Conservation (phyloP, 306 rosid genomes). For the Hippophae rhamnoides region DNA sequence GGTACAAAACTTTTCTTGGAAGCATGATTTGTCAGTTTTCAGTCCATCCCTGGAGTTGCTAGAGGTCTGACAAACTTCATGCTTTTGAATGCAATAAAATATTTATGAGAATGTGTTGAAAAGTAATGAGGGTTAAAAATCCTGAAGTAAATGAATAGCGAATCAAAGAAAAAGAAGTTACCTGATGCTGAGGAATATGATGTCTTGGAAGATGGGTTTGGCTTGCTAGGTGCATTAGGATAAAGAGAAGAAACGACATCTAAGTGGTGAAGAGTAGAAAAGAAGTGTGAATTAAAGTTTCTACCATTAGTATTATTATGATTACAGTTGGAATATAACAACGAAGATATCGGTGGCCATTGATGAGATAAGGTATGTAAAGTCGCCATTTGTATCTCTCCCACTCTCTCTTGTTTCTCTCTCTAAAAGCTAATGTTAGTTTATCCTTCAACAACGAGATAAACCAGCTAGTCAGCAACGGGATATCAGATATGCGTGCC, state of each 20-base stretch:
- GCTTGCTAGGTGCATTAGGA: conserved; percentile 12
- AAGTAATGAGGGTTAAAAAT: no score
- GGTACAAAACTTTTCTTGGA: no score
- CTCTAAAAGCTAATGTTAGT: no score
- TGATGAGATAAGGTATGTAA: conserved; percentile 46
- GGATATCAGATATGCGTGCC: no score
- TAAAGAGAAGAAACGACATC: conserved; percentile 21
- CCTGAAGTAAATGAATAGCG: not conserved
- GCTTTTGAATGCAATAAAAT: no score
- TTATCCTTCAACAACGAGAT: no score
- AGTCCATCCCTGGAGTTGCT: no score
- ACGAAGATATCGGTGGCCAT: conserved; percentile 31
- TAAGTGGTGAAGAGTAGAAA: conserved; percentile 23
- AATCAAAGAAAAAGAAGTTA: conserved; percentile 13
- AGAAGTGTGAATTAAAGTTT: conserved; percentile 22
- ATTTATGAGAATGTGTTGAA: no score
- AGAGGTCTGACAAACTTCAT: no score
- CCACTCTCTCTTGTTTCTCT: not conserved
- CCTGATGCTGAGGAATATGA: conserved; percentile 47
- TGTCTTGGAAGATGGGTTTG: conserved; percentile 22
- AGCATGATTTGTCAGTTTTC: no score
- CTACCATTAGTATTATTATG: conserved; percentile 6
- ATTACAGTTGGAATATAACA: conserved; percentile 10
- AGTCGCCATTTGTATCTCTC: conserved; percentile 36
- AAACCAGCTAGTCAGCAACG: no score